These are phyloP conservation scores for Aspergillus sergii DNA, from an alignment of 2,329 filamentous ascomycete species.

Conservation along the genomic window DNA sequence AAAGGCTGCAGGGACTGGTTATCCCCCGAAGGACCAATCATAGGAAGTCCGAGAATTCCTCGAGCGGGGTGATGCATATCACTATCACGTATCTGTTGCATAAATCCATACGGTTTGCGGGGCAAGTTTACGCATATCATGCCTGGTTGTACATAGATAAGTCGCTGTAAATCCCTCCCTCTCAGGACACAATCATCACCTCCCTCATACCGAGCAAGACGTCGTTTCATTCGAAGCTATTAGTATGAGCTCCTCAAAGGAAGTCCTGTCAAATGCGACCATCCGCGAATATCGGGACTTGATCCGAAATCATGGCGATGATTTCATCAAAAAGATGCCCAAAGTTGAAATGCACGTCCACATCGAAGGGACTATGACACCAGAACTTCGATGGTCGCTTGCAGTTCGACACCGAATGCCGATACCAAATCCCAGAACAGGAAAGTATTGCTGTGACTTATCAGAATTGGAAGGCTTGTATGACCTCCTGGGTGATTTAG, in stretches of 20 bases:
- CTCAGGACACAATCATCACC: too few relatives aligned
- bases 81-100: too few relatives aligned
- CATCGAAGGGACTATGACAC: neutral
- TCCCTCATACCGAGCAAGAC: too few relatives aligned
- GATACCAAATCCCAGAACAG: neutral
- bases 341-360: neutral
- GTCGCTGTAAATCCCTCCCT: too few relatives aligned
- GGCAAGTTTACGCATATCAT: too few relatives aligned
- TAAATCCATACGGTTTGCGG: too few relatives aligned
- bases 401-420: neutral
- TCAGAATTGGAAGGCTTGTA: neutral
- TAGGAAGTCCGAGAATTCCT: too few relatives aligned
- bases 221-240: neutral
- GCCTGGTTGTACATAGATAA: too few relatives aligned
- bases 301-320: neutral
- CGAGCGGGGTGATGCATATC: too few relatives aligned
- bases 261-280: neutral
- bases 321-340: neutral
- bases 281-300: neutral
- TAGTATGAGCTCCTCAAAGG: neutral
- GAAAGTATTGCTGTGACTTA: neutral
- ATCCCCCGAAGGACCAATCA: too few relatives aligned
- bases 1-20: too few relatives aligned
- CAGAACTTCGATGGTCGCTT: neutral
- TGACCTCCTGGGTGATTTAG: neutral